A percentile compares a stretch with the other conserved stretches of the same genome.
Evolutionary conservation across 805 yeast genomes (phyloP).

Genomic region (Phaffomyces thermotolerans): DNA sequence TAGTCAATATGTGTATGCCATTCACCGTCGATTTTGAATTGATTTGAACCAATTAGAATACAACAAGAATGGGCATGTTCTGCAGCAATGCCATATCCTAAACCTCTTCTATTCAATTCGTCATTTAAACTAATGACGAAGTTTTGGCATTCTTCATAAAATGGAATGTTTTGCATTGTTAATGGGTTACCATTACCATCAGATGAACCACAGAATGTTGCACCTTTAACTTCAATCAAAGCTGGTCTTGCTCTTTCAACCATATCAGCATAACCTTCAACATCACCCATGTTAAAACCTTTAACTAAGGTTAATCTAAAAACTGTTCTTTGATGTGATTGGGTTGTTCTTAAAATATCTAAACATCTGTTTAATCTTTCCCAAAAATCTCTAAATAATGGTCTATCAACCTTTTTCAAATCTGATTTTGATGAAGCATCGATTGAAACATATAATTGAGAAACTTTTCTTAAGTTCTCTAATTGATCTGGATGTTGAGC

Average conservation of each 20-base stretch:
- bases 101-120: conserved; percentile 59
- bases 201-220: conserved; percentile 91
- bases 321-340: conserved; percentile 81
- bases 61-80: conserved; percentile 96
- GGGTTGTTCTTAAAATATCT: conserved; percentile 66
- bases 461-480: conserved; percentile 61
- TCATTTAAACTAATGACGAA: conserved; percentile 61
- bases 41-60: conserved; percentile 69
- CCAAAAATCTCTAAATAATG: conserved; percentile 88
- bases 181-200: conserved; percentile 77
- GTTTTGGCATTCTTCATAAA: conserved; percentile 78
- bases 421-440: conserved; percentile 87
- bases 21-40: conserved; percentile 59
- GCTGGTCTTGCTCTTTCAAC: conserved; percentile 78
- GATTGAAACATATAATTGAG: conserved; percentile 86
- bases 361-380: conserved; percentile 76
- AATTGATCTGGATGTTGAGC: conserved; percentile 93
- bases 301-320: conserved; percentile 86
- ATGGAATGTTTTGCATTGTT: conserved; percentile 94
- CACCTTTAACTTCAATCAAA: conserved; percentile 89
- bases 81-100: conserved; percentile 78
- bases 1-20: conserved; percentile 93
- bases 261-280: conserved; percentile 77
- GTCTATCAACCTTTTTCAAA: conserved; percentile 79
- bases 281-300: conserved; percentile 83